Percentiles rank a stretch among this genome's conserved stretches.
These are phyloP conservation scores for Ustulina deusta DNA, from an alignment of 2,329 filamentous ascomycete species.

Conservation along the genomic window DNA sequence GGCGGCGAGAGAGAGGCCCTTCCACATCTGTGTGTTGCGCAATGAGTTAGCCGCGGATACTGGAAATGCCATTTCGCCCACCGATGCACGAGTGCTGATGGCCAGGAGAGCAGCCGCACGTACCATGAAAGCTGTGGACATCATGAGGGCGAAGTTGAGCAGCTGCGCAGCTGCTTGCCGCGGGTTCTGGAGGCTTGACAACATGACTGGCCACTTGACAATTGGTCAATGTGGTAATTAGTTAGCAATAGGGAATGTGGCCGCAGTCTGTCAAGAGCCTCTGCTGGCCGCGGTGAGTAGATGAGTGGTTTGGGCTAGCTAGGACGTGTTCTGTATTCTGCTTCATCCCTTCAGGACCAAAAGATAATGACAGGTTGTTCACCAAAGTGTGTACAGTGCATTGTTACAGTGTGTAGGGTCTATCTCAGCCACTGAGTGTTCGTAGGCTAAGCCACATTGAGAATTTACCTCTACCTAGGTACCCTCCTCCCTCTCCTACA, in stretches of 20 bases:
- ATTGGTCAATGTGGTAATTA: conserved; percentile 3
- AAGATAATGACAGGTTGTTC: conserved; percentile 34
- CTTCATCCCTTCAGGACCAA: not conserved
- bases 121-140: conserved; percentile 92
- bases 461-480: too few species aligned
- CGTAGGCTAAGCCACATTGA: too few species aligned
- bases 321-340: not conserved
- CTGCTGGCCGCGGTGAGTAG: conserved; percentile 39
- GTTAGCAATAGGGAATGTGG: not conserved
- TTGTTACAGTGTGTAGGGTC: not conserved
- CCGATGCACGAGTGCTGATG: too few species aligned
- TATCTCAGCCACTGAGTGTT: not conserved
- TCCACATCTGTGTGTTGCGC: conserved; percentile 73
- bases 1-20: conserved; percentile 82
- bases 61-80: not conserved
- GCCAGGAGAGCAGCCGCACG: conserved; percentile 39
- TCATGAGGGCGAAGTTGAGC: conserved; percentile 90
- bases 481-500: too few species aligned
- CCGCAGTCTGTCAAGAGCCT: not conserved
- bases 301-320: conserved; percentile 18
- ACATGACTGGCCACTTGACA: conserved; percentile 63
- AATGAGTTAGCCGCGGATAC: conserved; percentile 1
- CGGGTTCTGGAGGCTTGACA: conserved; percentile 77
- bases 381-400: not conserved
- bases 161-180: conserved; percentile 85